These are phyloP conservation scores for Exophiala xenobiotica DNA, from an alignment of 2,329 filamentous ascomycete genomes.

Conservation along the genomic window DNA sequence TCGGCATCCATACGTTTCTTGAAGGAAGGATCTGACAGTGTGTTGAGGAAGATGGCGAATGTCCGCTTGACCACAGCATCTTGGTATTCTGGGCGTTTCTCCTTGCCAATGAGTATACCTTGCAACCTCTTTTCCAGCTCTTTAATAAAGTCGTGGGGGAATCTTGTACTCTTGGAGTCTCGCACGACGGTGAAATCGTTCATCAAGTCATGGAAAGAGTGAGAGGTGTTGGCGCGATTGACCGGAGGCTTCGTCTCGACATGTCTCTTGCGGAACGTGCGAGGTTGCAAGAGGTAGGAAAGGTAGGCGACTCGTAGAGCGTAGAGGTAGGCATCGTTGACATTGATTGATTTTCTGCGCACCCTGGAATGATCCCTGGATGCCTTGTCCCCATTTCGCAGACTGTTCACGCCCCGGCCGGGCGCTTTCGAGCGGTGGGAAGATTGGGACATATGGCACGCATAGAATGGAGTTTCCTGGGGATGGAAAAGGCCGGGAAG, in stretches of 20 bases:
- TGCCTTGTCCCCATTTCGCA: slow-evolving; percentile 44
- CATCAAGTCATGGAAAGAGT: slow-evolving; percentile 75
- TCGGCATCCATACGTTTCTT: slow-evolving; percentile 92
- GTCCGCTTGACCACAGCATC: slow-evolving; percentile 89
- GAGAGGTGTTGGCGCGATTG: slow-evolving; percentile 64
- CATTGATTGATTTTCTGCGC: slow-evolving; percentile 44
- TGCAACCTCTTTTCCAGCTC: slow-evolving; percentile 76
- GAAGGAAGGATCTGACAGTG: slow-evolving; percentile 84
- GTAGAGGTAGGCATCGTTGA: slow-evolving; percentile 86
- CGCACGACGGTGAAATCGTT: slow-evolving; percentile 75
- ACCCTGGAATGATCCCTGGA: slow-evolving; percentile 45
- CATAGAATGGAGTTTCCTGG: slow-evolving; percentile 1
- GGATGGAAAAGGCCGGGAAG: not conserved
- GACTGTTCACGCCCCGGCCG: slow-evolving; percentile 47
- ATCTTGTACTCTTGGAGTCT: slow-evolving; percentile 67
- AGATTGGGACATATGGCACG: slow-evolving; percentile 46
- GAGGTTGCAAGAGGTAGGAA: slow-evolving; percentile 87
- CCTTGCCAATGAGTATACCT: slow-evolving; percentile 75
- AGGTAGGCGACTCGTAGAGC: slow-evolving; percentile 89
- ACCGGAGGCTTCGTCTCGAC: slow-evolving; percentile 61
- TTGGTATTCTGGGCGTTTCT: slow-evolving; percentile 82
- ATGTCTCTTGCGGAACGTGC: slow-evolving; percentile 85
- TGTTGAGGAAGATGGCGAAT: slow-evolving; percentile 91
- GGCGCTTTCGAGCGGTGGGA: slow-evolving; percentile 47
- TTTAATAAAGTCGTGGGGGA: slow-evolving; percentile 69